Evolutionary conservation across 352 stramenopile species (phyloP).

Genomic region (Pythium dissimile): DNA sequence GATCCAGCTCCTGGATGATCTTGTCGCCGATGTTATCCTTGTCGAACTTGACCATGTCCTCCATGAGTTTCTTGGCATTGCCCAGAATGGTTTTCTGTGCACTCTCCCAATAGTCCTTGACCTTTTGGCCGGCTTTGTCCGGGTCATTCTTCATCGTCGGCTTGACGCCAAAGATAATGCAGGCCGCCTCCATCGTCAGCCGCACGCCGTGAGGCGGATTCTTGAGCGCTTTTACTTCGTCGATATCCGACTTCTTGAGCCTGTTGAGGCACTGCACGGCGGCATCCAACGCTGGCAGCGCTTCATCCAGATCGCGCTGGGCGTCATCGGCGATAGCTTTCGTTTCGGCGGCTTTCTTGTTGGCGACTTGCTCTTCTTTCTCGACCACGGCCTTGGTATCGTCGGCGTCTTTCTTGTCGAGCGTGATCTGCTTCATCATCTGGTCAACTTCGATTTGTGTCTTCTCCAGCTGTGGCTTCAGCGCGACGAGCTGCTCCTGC

Average conservation of each 20-base stretch:
- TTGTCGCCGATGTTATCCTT: slow-evolving; percentile 89
- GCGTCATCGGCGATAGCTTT: slow-evolving; percentile 91
- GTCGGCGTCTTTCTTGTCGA: slow-evolving; percentile 90
- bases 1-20: slow-evolving; percentile 83
- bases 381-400: slow-evolving; percentile 90
- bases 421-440: slow-evolving; percentile 93
- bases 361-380: slow-evolving; percentile 89
- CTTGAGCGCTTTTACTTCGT: slow-evolving; percentile 90
- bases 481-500: slow-evolving; percentile 89
- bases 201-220: slow-evolving; percentile 84
- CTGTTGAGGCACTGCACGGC: slow-evolving; percentile 90
- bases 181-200: slow-evolving; percentile 90
- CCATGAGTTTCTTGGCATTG: slow-evolving; percentile 88
- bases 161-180: slow-evolving; percentile 95
- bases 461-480: slow-evolving; percentile 90
- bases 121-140: slow-evolving; percentile 88
- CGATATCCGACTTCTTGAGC: slow-evolving; percentile 93
- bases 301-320: slow-evolving; percentile 91
- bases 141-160: slow-evolving; percentile 84
- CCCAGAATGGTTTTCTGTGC: slow-evolving; percentile 83
- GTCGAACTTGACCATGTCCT: slow-evolving; percentile 89
- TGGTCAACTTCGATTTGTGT: slow-evolving; percentile 91
- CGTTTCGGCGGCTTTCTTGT: slow-evolving; percentile 91
- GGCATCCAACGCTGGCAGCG: slow-evolving; percentile 88
- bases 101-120: slow-evolving; percentile 90